Evolutionary conservation across 257 asterid species (phyloP), one percentile per base, ranked within the genome.

Genomic region (Jacaranda mimosifolia): DNA sequence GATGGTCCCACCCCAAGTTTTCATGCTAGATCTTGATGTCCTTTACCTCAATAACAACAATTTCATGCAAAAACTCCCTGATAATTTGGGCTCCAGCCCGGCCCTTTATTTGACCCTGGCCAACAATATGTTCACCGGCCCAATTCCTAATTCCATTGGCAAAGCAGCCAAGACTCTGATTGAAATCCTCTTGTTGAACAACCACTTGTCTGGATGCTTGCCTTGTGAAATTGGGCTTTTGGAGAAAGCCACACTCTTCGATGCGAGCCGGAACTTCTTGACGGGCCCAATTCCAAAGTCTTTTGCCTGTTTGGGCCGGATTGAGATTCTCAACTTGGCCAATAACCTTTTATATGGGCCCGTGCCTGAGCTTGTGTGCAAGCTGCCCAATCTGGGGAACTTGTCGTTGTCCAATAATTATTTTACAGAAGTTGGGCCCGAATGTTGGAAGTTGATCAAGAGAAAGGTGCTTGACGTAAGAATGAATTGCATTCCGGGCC

Each of bases 191-290:
- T 48, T 83, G 19, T 38, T 83, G n/a, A 77, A 78, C 73, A 84
- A 84, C 73, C 36, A 40, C 6, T 40, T 81, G 8, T 77, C 81
- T 0, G 81, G 82, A 8, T 81, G 83, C 59, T 51, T 81, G 66
- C 82, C 88, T 0, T 55, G 62, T 15, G 88, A 84, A 18, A 78
- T 84, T 13, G 83, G 85, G 81, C 79, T 81, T 45, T 14, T 81
- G 74, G 67, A 70, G 3, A 66, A 66, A 69, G 77, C 85, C 38
- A 75, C 59, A 13, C 36, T 81, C 4, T 84, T 81, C n/a, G 82
- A 84, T n/a, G 82, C 81, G 42, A 67, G 83, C 62, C 56, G 35
- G 14, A 84, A 78, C 59, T 17, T 26, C 18, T 57, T 84, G 66
- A 81, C 82, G 0, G 83, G 83, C 56, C 85, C 85, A 2, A 65